These are phyloP conservation scores for Geranium incanum DNA, from an alignment of 441 rosid genomes.

Conservation along the genomic window DNA sequence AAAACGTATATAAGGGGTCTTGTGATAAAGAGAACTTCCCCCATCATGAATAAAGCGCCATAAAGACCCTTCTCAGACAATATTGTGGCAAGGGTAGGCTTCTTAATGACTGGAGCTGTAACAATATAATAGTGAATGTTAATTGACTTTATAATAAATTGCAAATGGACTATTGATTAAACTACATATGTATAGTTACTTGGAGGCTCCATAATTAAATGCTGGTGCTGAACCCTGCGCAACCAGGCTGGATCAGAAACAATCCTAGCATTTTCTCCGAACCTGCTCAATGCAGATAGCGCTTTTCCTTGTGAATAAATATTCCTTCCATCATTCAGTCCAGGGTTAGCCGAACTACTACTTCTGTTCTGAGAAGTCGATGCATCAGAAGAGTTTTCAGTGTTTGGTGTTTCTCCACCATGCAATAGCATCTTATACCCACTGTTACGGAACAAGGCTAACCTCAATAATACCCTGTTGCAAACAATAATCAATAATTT, in stretches of 20 bases:
- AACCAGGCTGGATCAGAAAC: conserved; percentile 46
- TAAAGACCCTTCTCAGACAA: conserved; percentile 58
- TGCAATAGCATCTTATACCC: conserved; percentile 92
- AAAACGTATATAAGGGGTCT: conserved; percentile 85
- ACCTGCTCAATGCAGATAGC: conserved; percentile 62
- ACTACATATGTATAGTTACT: conserved; percentile 27
- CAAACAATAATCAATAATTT: conserved; percentile 17
- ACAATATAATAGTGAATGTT: conserved; percentile 16
- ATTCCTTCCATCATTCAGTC: conserved; percentile 27
- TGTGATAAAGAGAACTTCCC: conserved; percentile 63
- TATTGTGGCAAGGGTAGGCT: conserved; percentile 42
- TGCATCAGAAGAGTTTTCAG: conserved; percentile 34
- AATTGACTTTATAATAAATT: conserved; percentile 14
- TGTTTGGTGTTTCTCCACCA: conserved; percentile 73
- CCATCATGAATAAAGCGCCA: conserved; percentile 55
- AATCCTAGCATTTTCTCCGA: conserved; percentile 70
- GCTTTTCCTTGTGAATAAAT: conserved; percentile 58
- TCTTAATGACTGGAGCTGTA: conserved; percentile 37
- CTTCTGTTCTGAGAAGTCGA: conserved; percentile 30
- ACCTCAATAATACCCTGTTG: conserved; percentile 58
- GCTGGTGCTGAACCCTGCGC: conserved; percentile 58
- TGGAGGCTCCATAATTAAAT: conserved; percentile 44
- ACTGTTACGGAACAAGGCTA: conserved; percentile 56
- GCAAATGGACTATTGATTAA: conserved; percentile 5
- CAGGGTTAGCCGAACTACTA: conserved; percentile 22